Evolutionary conservation across 257 asterid species (phyloP), one percentile per base, ranked within the genome.

Genomic region (Coffea eugenioides): DNA sequence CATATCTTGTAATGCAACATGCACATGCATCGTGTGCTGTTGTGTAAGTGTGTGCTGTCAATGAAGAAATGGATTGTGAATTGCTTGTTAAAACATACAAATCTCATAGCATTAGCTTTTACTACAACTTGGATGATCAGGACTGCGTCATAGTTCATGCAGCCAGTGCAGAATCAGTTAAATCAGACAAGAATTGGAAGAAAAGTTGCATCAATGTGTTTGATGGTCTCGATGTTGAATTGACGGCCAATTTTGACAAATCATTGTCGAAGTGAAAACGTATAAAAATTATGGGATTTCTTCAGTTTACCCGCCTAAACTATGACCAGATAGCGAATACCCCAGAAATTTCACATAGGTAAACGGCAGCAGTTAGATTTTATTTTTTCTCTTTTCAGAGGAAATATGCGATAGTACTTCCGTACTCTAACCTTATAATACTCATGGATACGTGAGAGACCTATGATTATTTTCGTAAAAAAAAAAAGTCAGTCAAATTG

Each of bases 1-100:
- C 49, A 25, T 6, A 34, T 78, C 57, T 82, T 74, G 48, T 14
- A 49, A 66, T 76, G 78, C 71, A 61, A 1, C 25, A 45, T 57
- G 72, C 73, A 61, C 52, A 4, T 56, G 61, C 15, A 23, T 59
- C 43, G 77, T 71, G 69, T 36, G 34, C 16, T 57, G 36, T 39
- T 13, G 6, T 68, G 10, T 15, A 45, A 8, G 27, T 73, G 25
- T 73, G 25, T 66, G 67, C 75, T 80, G 25, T 67, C n/a, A 12
- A 68, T 52, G 75, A 43, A 67, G 49, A 54, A 52, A 34, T 31
- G n/a, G 25, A 51, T 43, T 34, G 1, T 67, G 31, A 25, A 72
- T 48, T 77, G 25, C n/a, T 52, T 45, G 48, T 64, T 14, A 11
- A n/a, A 65, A 36, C 39, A 31, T n/a, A 21, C 48, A 34, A 21